phyloP scores from a whole-genome alignment of 495 filamentous ascomycete species.

The Penicillium coffeae region DNA sequence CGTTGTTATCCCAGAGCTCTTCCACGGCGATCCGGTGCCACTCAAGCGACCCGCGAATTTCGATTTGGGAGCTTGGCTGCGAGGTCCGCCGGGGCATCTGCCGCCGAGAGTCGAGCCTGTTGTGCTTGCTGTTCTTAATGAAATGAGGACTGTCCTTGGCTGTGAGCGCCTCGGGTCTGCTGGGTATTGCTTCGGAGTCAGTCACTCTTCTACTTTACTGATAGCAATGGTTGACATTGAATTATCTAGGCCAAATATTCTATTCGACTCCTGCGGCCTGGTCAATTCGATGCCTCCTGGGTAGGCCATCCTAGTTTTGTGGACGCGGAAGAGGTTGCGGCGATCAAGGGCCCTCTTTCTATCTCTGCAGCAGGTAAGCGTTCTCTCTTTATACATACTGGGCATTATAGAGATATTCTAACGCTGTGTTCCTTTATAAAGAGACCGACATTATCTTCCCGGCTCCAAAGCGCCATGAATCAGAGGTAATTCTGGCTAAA shows the following conservation, averaged over 20 bases:
- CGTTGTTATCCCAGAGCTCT: constrained; percentile 59
- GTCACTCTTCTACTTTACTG: neutral
- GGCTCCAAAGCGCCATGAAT: constrained; percentile 53
- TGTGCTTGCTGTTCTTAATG: constrained; percentile 49
- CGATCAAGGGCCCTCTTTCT: constrained; percentile 58
- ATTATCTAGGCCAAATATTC: constrained; percentile 47
- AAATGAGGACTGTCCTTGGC: constrained; percentile 49
- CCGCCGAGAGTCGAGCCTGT: constrained; percentile 56
- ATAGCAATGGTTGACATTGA: neutral
- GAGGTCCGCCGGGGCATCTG: constrained; percentile 53
- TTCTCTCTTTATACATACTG: neutral
- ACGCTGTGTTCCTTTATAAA: neutral
- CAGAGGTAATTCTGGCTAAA: constrained; percentile 49
- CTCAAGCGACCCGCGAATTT: constrained; percentile 24
- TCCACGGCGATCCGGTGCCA: constrained; percentile 31
- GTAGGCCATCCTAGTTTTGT: constrained; percentile 71
- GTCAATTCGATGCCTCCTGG: constrained; percentile 54
- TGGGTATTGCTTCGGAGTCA: constrained; percentile 74
- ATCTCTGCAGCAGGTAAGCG: constrained; percentile 63
- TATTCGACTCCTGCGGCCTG: constrained; percentile 34
- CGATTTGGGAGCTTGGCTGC: constrained; percentile 27
- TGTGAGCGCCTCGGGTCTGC: constrained; percentile 61
- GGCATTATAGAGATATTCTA: neutral
- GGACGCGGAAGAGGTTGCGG: constrained; percentile 62
- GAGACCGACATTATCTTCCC: constrained; percentile 61